Evolutionary conservation across 495 filamentous ascomycete species (phyloP).

Genomic region (Lasiosphaeris hirsuta): DNA sequence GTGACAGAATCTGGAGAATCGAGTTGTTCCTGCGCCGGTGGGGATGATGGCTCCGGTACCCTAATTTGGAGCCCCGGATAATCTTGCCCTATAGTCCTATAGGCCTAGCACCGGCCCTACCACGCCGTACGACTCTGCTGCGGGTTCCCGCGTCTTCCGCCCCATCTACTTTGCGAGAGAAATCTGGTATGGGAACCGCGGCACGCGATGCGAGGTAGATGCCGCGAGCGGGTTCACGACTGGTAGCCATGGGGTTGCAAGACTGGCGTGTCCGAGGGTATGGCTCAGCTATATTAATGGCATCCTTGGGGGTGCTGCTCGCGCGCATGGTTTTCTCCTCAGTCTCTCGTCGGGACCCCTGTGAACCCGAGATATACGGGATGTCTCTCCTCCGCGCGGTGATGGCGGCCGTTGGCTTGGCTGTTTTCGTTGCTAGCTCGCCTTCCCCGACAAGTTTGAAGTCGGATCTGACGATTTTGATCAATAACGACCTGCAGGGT

Average conservation of each 20-base stretch:
- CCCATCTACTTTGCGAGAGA: neutral
- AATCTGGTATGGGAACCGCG: neutral
- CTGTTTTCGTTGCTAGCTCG: slow-evolving; percentile 16
- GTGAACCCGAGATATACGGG: no score
- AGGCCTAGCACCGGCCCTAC: neutral
- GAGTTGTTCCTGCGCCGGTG: neutral
- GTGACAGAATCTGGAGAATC: neutral
- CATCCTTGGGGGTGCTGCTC: no score
- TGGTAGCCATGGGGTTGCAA: no score
- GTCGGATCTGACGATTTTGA: slow-evolving; percentile 36
- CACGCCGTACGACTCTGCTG: neutral
- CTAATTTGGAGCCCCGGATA: slow-evolving; percentile 8
- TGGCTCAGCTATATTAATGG: neutral
- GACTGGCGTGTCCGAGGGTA: neutral
- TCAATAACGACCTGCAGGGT: slow-evolving; percentile 44
- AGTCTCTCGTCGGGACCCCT: no score
- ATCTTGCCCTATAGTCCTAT: neutral
- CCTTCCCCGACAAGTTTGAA: slow-evolving; percentile 36
- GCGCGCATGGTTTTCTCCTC: no score
- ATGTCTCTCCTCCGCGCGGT: neutral
- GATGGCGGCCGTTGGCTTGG: slow-evolving; percentile 10
- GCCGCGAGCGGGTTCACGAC: neutral
- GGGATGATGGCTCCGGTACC: neutral
- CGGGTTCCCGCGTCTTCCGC: neutral
- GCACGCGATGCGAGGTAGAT: neutral